Evolutionary conservation across 139 green algal species (phyloP).

Genomic region (Tetradesmus lagerheimii): DNA sequence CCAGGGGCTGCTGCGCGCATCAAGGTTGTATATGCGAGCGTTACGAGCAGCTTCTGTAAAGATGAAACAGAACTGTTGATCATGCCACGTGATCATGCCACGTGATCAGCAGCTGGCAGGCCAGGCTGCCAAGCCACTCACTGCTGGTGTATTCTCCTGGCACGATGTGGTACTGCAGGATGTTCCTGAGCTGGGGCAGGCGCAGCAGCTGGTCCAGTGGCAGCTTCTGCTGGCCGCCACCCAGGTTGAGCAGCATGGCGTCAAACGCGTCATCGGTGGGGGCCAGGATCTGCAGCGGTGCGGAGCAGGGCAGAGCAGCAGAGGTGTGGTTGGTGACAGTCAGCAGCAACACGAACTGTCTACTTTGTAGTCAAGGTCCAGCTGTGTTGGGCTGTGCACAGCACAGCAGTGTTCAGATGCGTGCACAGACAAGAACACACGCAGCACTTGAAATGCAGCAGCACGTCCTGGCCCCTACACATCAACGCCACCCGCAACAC

Average conservation of each 20-base stretch:
- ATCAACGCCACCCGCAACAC: too few relatives aligned
- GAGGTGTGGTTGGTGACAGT: not conserved
- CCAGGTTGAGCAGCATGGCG: conserved; percentile 60
- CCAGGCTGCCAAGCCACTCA: not conserved
- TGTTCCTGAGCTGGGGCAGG: conserved; percentile 72
- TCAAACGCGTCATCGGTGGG: conserved; percentile 72
- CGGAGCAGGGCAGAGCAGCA: not conserved
- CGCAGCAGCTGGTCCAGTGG: conserved; percentile 58
- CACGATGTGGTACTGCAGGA: conserved; percentile 79
- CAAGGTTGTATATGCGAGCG: too few relatives aligned
- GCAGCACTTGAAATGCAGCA: too few relatives aligned
- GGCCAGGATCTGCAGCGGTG: conserved; percentile 64
- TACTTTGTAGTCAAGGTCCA: not conserved
- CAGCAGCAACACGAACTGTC: too few relatives aligned
- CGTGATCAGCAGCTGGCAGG: too few relatives aligned
- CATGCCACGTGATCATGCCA: too few relatives aligned
- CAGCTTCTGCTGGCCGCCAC: conserved; percentile 55
- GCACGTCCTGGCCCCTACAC: too few relatives aligned
- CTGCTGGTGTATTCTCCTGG: conserved; percentile 64
- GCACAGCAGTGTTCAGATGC: too few relatives aligned
- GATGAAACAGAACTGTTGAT: not conserved
- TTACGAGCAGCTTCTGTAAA: too few relatives aligned
- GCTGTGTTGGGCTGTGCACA: too few relatives aligned
- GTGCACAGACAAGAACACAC: too few relatives aligned
- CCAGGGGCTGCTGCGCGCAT: not conserved